A percentile compares a stretch with the other conserved stretches of the same genome.
These are phyloP conservation scores for Rhizoctonia solani DNA, from an alignment of 1,284 basidiomycete genomes.

Conservation along the genomic window DNA sequence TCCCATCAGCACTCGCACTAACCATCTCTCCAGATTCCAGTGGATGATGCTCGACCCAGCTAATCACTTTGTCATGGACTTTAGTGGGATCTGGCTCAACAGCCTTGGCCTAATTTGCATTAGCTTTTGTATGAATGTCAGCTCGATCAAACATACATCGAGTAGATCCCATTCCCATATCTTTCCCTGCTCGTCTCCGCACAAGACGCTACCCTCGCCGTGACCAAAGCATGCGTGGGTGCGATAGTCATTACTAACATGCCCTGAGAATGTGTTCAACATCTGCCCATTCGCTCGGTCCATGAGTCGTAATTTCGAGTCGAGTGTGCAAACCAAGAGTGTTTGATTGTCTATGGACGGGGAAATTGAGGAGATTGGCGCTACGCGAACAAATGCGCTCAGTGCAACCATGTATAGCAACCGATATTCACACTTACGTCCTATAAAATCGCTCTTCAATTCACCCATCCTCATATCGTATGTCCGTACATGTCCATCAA, in stretches of 20 bases:
- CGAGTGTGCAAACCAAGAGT: constrained; percentile 80
- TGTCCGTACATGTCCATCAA: constrained; percentile 88
- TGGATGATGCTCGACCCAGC: constrained; percentile 90
- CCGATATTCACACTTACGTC: constrained; percentile 60
- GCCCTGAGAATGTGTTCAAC: constrained; percentile 79
- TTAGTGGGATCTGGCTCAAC: constrained; percentile 68
- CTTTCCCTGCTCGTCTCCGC: constrained; percentile 86
- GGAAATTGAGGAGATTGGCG: constrained; percentile 81
- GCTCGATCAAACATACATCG: constrained; percentile 60
- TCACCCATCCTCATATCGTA: constrained; percentile 95
- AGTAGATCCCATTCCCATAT: constrained; percentile 94
- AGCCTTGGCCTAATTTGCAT: constrained; percentile 3
- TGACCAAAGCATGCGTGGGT: constrained; percentile 83
- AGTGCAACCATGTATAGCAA: neutral
- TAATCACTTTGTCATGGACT: constrained; percentile 81
- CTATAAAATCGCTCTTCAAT: constrained; percentile 84
- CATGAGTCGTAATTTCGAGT: constrained; percentile 84
- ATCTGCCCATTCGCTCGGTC: constrained; percentile 82
- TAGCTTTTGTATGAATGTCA: neutral
- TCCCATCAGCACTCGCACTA: constrained; percentile 86
- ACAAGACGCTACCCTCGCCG: constrained; percentile 79
- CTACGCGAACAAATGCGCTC: constrained; percentile 49
- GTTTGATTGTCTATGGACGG: constrained; percentile 76
- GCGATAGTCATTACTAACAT: constrained; percentile 73
- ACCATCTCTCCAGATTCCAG: constrained; percentile 80